Base-by-base conservation (phyloP, 1,139 yeast species). In the Arxiozyma slooffiae region DNA sequence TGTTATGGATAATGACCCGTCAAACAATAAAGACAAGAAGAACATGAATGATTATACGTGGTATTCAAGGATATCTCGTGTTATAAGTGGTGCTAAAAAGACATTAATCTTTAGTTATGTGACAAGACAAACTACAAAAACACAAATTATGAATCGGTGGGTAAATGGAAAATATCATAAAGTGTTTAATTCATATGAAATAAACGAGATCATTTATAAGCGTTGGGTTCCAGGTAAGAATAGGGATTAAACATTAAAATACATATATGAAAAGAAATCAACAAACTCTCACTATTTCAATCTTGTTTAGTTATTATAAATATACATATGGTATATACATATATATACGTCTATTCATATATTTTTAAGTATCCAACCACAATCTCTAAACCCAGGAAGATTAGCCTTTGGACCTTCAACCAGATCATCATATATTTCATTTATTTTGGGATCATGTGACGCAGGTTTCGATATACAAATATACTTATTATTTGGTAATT, bases 381-480 rank as follows among this genome's bases (percentile, higher is more conserved):
- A 85, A 63, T 84, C 92, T 64, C 90, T 73, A 42, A 80, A 66
- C 17, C 78, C 77, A 48, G 77, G 76, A 44, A 71, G 68, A 17
- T 76, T 76, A 50, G 78, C 82, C 46, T 74, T 70, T 54, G 79
- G 77, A 63, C 80, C 81, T 59, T 73, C 74, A 2, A 65, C 69
- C 7, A 69, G 68, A 42, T 78, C 78, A 56, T 80, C 85, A 47
- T 74, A 77, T 5, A 66, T 44, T 7, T 71, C 71, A 38, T 67
- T 66, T 9, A 70, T 46, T 11, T 55, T 52, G 4, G 58, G 60
- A 51, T 70, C 70, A 16, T 61, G 62, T 0, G 69, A 81, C 36
- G 94, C 82, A 0, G 92, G 90, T 57, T 81, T 81, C 17, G 94
- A 84, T 47, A 92, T 83, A 66, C 98, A 92, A n/a, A 89, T 74